Percentiles rank a stretch among this genome's conserved stretches.
Conservation (phyloP, 2,329 filamentous ascomycete species). For the Paradendryphiella salina region DNA sequence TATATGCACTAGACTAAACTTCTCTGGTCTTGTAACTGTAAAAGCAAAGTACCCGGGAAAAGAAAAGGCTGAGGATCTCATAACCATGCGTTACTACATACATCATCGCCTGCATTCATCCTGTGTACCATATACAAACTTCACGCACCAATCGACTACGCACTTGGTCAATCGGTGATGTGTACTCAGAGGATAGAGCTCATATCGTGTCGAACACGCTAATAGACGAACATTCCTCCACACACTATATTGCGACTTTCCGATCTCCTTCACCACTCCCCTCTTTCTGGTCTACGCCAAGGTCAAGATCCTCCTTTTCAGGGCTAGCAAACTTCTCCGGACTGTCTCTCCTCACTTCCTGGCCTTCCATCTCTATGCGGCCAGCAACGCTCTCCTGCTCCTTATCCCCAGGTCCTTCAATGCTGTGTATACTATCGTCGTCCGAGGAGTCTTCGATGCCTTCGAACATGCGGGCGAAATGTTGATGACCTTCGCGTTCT, state of each 20-base stretch:
- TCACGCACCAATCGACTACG: neutral
- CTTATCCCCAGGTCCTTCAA: slow-evolving; percentile 14
- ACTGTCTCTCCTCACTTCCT: slow-evolving; percentile 8
- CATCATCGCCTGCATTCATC: slow-evolving; percentile 6
- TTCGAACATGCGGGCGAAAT: slow-evolving; percentile 42
- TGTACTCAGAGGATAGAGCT: neutral
- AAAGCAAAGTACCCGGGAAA: neutral
- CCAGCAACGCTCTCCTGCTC: slow-evolving; percentile 11
- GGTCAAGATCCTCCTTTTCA: slow-evolving; percentile 2
- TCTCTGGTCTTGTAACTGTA: neutral
- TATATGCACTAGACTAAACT: no score
- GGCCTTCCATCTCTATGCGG: slow-evolving; percentile 4
- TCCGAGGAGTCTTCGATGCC: slow-evolving; percentile 39
- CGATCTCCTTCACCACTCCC: neutral
- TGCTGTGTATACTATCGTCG: slow-evolving; percentile 27
- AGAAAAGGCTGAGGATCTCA: slow-evolving; percentile 8
- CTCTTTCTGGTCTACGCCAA: neutral
- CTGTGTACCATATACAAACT: slow-evolving; percentile 1
- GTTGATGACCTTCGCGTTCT: slow-evolving; percentile 39
- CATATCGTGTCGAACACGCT: neutral
- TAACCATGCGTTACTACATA: slow-evolving; percentile 14
- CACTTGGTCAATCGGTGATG: neutral
- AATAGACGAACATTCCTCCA: neutral
- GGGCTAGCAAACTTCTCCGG: slow-evolving; percentile 9
- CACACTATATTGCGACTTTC: slow-evolving; percentile 3